Conservation (phyloP, 2,329 filamentous ascomycete species). For the Incumbomyces delicatus region DNA sequence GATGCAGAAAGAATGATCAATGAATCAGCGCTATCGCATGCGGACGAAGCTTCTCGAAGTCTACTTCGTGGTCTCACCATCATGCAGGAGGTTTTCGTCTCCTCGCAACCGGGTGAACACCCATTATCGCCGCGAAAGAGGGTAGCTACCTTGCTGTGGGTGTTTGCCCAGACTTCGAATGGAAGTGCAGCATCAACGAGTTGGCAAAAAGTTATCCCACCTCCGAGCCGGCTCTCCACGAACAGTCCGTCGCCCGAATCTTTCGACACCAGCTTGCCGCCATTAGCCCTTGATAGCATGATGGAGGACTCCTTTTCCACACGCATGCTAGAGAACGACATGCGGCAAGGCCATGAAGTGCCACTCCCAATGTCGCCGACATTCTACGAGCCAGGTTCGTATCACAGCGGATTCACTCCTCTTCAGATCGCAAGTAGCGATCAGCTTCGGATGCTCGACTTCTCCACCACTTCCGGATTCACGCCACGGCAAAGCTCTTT, state of each 20-base stretch:
- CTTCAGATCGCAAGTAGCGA: neutral
- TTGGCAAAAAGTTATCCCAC: conserved; percentile 34
- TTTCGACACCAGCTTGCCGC: conserved; percentile 14
- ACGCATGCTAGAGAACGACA: conserved; percentile 8
- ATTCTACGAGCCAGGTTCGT: neutral
- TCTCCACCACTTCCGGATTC: neutral
- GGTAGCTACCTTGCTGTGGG: conserved; percentile 38
- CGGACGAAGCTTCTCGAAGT: conserved; percentile 27
- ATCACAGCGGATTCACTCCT: conserved; percentile 3
- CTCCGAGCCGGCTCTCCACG: conserved; percentile 27
- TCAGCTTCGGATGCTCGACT: neutral
- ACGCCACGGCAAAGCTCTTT: neutral
- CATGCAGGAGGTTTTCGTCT: conserved; percentile 33
- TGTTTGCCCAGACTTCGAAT: conserved; percentile 34
- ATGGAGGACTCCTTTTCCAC: conserved; percentile 12
- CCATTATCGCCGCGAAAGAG: conserved; percentile 23
- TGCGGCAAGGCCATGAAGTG: conserved; percentile 3
- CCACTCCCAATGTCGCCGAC: neutral
- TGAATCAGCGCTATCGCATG: conserved; percentile 23
- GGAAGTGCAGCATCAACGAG: conserved; percentile 34
- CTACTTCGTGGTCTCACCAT: conserved; percentile 34
- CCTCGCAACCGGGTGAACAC: neutral
- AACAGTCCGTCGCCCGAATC: conserved; percentile 27
- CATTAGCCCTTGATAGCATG: conserved; percentile 18
- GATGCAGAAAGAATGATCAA: conserved; percentile 29